These are phyloP conservation scores for Rhizoctonia solani DNA, from an alignment of 1,284 basidiomycete genomes.

Conservation along the genomic window DNA sequence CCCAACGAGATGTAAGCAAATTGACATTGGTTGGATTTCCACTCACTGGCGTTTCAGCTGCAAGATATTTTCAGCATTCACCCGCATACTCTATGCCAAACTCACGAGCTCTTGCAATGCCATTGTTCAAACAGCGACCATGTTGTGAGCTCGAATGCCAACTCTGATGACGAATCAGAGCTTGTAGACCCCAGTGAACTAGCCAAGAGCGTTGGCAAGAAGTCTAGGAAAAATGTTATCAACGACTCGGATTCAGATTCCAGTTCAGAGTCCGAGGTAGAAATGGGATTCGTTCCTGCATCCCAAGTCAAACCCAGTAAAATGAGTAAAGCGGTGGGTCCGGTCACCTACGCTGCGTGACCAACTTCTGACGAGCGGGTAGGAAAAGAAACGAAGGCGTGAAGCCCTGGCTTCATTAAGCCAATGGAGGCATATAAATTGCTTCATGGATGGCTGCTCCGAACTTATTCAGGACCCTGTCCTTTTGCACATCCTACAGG, in stretches of 20 bases:
- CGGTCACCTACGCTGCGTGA: slow-evolving; percentile 41
- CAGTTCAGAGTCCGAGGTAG: slow-evolving; percentile 43
- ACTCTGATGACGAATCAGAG: slow-evolving; percentile 41
- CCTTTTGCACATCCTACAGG: slow-evolving; percentile 57
- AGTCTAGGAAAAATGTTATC: slow-evolving; percentile 39
- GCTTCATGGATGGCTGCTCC: slow-evolving; percentile 54
- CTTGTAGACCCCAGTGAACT: slow-evolving; percentile 37
- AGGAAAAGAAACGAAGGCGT: slow-evolving; percentile 23
- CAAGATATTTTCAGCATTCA: slow-evolving; percentile 91
- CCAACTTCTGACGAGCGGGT: not conserved
- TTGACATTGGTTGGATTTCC: slow-evolving; percentile 32
- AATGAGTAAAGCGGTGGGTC: slow-evolving; percentile 22
- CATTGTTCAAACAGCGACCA: slow-evolving; percentile 55
- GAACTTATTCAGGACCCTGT: slow-evolving; percentile 65
- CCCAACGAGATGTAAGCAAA: slow-evolving; percentile 73
- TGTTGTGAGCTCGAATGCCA: slow-evolving; percentile 40
- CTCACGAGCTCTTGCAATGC: slow-evolving; percentile 86
- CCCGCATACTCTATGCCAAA: slow-evolving; percentile 80
- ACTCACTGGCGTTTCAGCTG: slow-evolving; percentile 56
- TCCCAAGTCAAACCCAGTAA: slow-evolving; percentile 62
- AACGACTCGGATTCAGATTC: slow-evolving; percentile 45
- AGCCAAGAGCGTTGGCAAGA: slow-evolving; percentile 40
- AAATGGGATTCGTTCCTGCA: slow-evolving; percentile 69
- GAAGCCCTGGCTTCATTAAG: slow-evolving; percentile 70
- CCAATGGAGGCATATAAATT: slow-evolving; percentile 88